Conservation (phyloP, 1,139 yeast genomes). For the Meyerozyma sp. region DNA sequence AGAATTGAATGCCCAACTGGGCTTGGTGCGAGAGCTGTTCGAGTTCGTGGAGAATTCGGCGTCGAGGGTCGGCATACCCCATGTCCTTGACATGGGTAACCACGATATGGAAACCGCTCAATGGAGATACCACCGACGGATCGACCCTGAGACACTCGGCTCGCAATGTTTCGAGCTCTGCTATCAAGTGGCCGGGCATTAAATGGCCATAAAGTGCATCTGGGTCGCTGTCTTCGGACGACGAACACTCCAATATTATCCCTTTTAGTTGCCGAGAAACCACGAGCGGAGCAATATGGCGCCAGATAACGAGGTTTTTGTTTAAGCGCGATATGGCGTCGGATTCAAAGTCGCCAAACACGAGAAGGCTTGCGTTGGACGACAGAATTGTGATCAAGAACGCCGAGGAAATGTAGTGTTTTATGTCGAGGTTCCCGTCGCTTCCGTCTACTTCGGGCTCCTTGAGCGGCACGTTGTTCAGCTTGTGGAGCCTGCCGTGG, state of each 20-base stretch:
- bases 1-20: conserved; percentile 38
- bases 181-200: conserved; percentile 57
- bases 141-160: conserved; percentile 11
- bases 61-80: conserved; percentile 46
- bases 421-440: conserved; percentile 14
- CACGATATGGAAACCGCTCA: conserved; percentile 48
- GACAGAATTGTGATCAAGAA: conserved; percentile 40
- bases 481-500: conserved; percentile 28
- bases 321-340: conserved; percentile 43
- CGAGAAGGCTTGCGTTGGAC: conserved; percentile 34
- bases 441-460: conserved; percentile 15
- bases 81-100: conserved; percentile 71
- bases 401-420: conserved; percentile 38
- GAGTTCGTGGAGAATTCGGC: conserved; percentile 42
- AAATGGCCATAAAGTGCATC: conserved; percentile 66
- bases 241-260: conserved; percentile 75
- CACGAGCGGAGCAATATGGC: conserved; percentile 43
- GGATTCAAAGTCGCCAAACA: conserved; percentile 82
- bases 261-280: conserved; percentile 36
- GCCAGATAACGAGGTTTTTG: conserved; percentile 54
- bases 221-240: conserved; percentile 23
- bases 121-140: conserved; percentile 18
- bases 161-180: conserved; percentile 46
- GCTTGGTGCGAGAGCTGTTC: conserved; percentile 30
- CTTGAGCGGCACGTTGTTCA: conserved; percentile 7